Conservation (phyloP, 179 eudicot species). For the Corrigiola litoralis region DNA sequence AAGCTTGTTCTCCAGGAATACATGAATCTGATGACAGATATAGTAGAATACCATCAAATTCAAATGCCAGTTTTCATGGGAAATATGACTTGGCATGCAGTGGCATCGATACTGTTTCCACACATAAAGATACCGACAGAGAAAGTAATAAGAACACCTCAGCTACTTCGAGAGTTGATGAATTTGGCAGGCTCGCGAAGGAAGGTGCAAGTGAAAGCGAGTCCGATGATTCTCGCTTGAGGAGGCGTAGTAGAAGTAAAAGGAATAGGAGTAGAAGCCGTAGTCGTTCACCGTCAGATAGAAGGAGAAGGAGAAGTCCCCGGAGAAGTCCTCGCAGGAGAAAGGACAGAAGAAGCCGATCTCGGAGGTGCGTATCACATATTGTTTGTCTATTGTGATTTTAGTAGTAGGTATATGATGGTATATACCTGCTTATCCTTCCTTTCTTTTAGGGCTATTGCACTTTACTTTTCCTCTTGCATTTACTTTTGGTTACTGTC, state of each 20-base stretch:
- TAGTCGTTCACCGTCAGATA: slow-evolving; percentile 68
- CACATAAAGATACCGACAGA: slow-evolving; percentile 22
- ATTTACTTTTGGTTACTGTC: not conserved
- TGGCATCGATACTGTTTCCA: slow-evolving; percentile 24
- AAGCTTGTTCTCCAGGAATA: slow-evolving; percentile 18
- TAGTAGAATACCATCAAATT: slow-evolving; percentile 24
- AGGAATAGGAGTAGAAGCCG: slow-evolving; percentile 63
- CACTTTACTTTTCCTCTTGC: not conserved
- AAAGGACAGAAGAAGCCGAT: slow-evolving; percentile 65
- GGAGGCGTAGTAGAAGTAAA: slow-evolving; percentile 57
- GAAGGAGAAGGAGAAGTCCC: slow-evolving; percentile 63
- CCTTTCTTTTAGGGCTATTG: not conserved
- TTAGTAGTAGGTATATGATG: slow-evolving; percentile 8
- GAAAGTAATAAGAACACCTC: slow-evolving; percentile 30
- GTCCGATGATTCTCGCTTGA: slow-evolving; percentile 45
- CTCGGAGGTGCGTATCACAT: slow-evolving; percentile 58
- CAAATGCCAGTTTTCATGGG: slow-evolving; percentile 11
- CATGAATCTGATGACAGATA: slow-evolving; percentile 21
- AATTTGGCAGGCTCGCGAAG: slow-evolving; percentile 81
- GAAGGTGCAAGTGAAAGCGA: slow-evolving; percentile 77
- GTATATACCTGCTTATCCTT: not conserved
- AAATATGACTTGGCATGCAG: slow-evolving; percentile 22
- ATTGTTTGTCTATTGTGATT: slow-evolving; percentile 3
- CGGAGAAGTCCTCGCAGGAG: slow-evolving; percentile 60
- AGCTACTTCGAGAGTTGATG: slow-evolving; percentile 51